Evolutionary conservation across 768 basidiomycete species (phyloP).

Genomic region (Hirschioporus abietinus): DNA sequence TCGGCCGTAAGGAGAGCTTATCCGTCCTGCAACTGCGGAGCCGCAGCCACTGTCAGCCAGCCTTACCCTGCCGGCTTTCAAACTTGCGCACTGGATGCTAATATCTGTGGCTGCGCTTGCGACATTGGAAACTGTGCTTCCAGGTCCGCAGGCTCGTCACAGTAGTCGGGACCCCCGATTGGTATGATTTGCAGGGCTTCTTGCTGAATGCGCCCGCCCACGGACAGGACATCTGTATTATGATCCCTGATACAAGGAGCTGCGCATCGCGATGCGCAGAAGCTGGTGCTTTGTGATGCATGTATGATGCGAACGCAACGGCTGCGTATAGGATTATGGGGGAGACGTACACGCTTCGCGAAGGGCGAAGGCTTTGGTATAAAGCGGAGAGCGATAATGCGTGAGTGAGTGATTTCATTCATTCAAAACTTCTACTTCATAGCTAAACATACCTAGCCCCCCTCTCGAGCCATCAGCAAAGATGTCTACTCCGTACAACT

Average conservation of each 20-base stretch:
- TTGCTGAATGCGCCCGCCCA: no score
- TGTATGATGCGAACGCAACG: not conserved
- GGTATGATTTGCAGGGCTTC: not conserved
- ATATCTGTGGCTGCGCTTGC: not conserved
- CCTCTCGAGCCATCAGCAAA: not conserved
- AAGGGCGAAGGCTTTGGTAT: not conserved
- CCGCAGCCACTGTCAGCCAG: no score
- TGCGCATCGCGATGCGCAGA: not conserved
- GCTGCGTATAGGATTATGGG: not conserved
- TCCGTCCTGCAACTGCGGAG: not conserved
- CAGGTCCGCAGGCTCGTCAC: not conserved
- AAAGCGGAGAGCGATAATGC: not conserved
- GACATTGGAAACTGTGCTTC: not conserved
- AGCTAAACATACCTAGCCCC: not conserved
- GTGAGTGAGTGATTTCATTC: not conserved
- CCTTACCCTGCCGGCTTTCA: not conserved
- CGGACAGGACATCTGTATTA: not conserved
- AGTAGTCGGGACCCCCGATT: not conserved
- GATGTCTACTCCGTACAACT: not conserved
- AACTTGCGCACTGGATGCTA: not conserved
- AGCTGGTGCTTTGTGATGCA: not conserved
- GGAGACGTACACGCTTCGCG: no score
- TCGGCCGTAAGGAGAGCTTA: not conserved
- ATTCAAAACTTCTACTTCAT: not conserved
- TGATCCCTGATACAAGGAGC: not conserved